phyloP scores from a whole-genome alignment of 1,284 basidiomycete species.

The Cryptococcus amylolentus region DNA sequence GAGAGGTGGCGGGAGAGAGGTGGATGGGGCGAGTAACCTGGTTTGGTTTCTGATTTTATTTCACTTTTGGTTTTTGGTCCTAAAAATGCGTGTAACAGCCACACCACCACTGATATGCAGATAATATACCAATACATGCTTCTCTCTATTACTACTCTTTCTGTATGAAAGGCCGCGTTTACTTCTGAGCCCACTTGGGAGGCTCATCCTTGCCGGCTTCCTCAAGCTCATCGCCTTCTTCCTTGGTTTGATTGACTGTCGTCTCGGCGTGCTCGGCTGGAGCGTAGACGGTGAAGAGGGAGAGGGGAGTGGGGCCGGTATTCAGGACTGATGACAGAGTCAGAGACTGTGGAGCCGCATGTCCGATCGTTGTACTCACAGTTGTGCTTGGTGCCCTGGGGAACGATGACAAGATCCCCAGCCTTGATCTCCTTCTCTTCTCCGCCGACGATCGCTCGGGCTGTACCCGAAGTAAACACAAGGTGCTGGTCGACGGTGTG shows the following conservation, averaged over 20 bases:
- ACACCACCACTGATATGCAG: not conserved
- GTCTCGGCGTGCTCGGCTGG: slow-evolving; percentile 48
- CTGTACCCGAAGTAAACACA: slow-evolving; percentile 42
- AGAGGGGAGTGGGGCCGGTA: slow-evolving; percentile 43
- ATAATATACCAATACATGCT: not conserved
- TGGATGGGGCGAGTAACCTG: not conserved
- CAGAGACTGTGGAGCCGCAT: not conserved
- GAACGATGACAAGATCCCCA: slow-evolving; percentile 48
- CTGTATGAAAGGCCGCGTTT: too few relatives aligned
- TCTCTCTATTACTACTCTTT: not conserved
- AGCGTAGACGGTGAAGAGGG: slow-evolving; percentile 46
- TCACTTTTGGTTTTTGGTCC: not conserved
- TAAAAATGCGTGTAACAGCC: not conserved
- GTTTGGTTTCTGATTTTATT: not conserved
- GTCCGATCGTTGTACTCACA: slow-evolving; percentile 22
- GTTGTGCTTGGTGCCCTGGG: slow-evolving; percentile 48
- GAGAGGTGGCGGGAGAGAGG: slow-evolving; percentile 10
- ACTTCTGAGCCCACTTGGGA: slow-evolving; percentile 38
- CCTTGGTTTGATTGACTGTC: slow-evolving; percentile 48
- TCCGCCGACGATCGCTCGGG: slow-evolving; percentile 46
- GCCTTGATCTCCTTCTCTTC: slow-evolving; percentile 47
- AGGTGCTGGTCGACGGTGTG: slow-evolving; percentile 48
- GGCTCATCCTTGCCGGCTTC: slow-evolving; percentile 50
- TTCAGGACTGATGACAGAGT: slow-evolving; percentile 37
- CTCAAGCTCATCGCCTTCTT: slow-evolving; percentile 49